phyloP scores from a whole-genome alignment of 345 rosid genomes.

The Eucalyptus marginata region DNA sequence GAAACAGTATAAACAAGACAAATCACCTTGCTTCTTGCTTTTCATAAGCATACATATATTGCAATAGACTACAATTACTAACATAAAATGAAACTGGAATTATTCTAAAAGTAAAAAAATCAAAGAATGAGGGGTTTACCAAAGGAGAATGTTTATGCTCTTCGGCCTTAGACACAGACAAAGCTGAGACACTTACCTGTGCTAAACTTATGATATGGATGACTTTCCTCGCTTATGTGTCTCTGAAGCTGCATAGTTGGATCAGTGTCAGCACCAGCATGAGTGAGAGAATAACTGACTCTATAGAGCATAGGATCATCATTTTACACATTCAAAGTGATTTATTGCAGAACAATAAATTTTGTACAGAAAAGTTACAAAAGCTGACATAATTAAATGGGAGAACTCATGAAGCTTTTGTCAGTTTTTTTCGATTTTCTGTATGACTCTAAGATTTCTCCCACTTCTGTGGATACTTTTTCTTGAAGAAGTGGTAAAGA shows the following conservation, averaged over 20 bases:
- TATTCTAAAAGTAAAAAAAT: background rate
- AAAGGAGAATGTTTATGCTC: background rate
- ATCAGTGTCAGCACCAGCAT: background rate
- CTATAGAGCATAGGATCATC: background rate
- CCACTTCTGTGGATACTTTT: background rate
- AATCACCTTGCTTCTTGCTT: background rate
- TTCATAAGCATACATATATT: background rate
- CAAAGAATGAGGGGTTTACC: background rate
- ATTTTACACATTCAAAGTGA: background rate
- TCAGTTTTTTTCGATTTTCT: background rate
- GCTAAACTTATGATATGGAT: constrained; percentile 86
- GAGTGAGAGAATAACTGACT: background rate
- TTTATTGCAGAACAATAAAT: background rate
- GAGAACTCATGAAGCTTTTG: background rate
- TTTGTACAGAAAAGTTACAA: background rate
- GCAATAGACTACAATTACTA: background rate
- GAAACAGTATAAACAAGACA: background rate
- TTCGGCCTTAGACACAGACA: background rate
- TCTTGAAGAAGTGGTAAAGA: background rate
- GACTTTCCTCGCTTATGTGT: constrained; percentile 59
- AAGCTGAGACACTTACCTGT: constrained; percentile 43
- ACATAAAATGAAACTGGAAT: background rate
- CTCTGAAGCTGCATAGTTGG: constrained; percentile 49
- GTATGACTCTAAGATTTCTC: background rate
- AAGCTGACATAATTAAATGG: background rate